Evolutionary conservation across 2,329 filamentous ascomycete species (phyloP).

Genomic region (Stachybotrys chartarum): DNA sequence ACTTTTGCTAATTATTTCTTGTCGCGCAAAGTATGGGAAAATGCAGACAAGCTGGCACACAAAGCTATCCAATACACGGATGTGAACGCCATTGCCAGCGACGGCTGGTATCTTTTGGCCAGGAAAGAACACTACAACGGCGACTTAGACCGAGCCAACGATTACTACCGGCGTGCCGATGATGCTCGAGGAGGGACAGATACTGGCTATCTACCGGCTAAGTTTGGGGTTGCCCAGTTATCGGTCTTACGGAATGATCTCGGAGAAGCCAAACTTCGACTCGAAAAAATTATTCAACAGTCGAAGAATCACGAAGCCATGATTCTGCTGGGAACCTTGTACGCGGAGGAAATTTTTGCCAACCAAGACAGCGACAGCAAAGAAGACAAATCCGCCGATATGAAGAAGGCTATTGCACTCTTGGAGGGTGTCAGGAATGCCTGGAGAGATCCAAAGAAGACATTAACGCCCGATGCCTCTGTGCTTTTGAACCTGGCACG

Average conservation of each 20-base stretch:
- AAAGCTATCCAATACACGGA: constrained; percentile 95
- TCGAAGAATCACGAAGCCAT: constrained; percentile 81
- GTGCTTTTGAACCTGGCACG: constrained; percentile 88
- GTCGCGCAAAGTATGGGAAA: constrained; percentile 69
- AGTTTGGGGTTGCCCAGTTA: constrained; percentile 88
- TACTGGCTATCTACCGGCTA: constrained; percentile 84
- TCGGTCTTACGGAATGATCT: constrained; percentile 77
- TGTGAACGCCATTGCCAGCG: constrained; percentile 91
- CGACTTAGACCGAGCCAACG: constrained; percentile 65
- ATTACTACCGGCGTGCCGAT: constrained; percentile 86
- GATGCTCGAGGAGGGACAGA: constrained; percentile 89
- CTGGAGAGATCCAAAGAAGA: constrained; percentile 92
- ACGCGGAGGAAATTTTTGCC: constrained; percentile 89
- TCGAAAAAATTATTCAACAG: constrained; percentile 91
- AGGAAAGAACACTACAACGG: constrained; percentile 83
- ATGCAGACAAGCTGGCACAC: constrained; percentile 79
- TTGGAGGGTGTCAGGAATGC: constrained; percentile 77
- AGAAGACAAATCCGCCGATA: constrained; percentile 80
- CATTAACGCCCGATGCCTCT: constrained; percentile 70
- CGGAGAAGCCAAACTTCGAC: constrained; percentile 83
- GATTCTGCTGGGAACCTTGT: constrained; percentile 83
- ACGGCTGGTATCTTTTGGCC: constrained; percentile 93
- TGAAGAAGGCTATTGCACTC: constrained; percentile 77
- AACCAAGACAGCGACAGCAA: constrained; percentile 64
- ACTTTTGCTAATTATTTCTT: constrained; percentile 90